phyloP scores from a whole-genome alignment of 2,329 filamentous ascomycete species.

The Zalaria sp. region DNA sequence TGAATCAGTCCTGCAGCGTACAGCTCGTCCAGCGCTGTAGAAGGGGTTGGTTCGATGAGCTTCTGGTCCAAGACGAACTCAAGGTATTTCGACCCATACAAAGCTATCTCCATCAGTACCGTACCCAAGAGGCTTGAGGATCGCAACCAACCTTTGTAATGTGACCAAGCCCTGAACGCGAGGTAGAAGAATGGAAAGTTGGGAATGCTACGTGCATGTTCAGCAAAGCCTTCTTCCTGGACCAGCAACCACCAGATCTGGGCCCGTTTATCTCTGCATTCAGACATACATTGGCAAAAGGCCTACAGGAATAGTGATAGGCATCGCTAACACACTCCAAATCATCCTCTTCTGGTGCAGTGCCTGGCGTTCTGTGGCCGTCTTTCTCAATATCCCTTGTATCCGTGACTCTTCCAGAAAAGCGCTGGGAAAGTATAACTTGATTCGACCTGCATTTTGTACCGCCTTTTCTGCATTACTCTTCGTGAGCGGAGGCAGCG shows the following conservation, averaged over 20 bases:
- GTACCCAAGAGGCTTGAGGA: not conserved
- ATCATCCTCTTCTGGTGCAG: conserved; percentile 65
- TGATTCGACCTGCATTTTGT: conserved; percentile 28
- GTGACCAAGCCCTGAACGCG: conserved; percentile 78
- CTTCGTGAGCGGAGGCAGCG: conserved; percentile 67
- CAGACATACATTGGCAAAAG: conserved; percentile 5
- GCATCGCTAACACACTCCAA: conserved; percentile 72
- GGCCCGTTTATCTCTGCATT: no score
- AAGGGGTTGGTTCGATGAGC: conserved; percentile 52
- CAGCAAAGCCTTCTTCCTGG: not conserved
- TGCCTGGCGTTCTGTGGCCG: conserved; percentile 68
- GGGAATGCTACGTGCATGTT: conserved; percentile 51
- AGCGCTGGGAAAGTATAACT: conserved; percentile 62
- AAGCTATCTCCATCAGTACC: conserved; percentile 32
- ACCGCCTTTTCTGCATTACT: conserved; percentile 36
- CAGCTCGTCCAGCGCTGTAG: conserved; percentile 55
- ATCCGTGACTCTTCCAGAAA: conserved; percentile 51
- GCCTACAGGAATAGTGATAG: conserved; percentile 53
- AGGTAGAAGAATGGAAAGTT: conserved; percentile 98
- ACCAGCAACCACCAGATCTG: no score
- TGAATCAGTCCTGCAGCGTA: conserved; percentile 45
- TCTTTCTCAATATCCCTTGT: conserved; percentile 46
- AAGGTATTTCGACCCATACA: conserved; percentile 72
- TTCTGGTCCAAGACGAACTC: conserved; percentile 66
- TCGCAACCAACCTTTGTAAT: conserved; percentile 51